These are phyloP conservation scores for Leccinum glutinopallens DNA, from an alignment of 1,284 basidiomycete species.

Conservation along the genomic window DNA sequence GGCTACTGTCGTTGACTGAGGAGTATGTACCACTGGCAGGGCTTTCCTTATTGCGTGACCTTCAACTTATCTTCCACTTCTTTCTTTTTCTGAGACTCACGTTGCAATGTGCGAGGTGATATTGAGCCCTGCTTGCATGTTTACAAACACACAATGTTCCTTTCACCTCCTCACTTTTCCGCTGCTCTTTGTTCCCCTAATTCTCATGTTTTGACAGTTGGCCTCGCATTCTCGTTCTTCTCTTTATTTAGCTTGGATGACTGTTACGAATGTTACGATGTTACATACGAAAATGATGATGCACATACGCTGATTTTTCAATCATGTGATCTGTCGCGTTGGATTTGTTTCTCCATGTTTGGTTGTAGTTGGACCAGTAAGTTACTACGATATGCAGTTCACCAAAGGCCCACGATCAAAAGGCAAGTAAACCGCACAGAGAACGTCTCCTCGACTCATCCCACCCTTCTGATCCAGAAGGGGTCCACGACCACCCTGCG, in stretches of 20 bases:
- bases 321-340: constrained; percentile 26
- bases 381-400: neutral
- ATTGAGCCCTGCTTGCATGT: constrained; percentile 11
- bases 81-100: constrained; percentile 10
- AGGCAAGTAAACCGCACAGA: constrained; percentile 30
- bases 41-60: constrained; percentile 29
- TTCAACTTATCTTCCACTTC: constrained; percentile 28
- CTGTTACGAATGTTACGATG: constrained; percentile 33
- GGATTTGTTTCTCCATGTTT: constrained; percentile 32
- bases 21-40: constrained; percentile 24
- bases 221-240: constrained; percentile 8
- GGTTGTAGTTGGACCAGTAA: constrained; percentile 14
- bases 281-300: constrained; percentile 28
- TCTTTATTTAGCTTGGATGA: constrained; percentile 26
- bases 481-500: neutral
- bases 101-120: constrained; percentile 6
- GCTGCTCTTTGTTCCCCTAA: constrained; percentile 14
- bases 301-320: constrained; percentile 33
- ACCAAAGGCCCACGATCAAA: constrained; percentile 14
- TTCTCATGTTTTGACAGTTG: constrained; percentile 16
- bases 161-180: constrained; percentile 11
- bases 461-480: constrained; percentile 29
- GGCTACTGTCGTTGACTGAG: constrained; percentile 24
- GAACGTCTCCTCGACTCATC: neutral
- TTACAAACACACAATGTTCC: constrained; percentile 6